Base-by-base conservation (phyloP, 129 eudicot species). In the Pulicaria dysenterica region DNA sequence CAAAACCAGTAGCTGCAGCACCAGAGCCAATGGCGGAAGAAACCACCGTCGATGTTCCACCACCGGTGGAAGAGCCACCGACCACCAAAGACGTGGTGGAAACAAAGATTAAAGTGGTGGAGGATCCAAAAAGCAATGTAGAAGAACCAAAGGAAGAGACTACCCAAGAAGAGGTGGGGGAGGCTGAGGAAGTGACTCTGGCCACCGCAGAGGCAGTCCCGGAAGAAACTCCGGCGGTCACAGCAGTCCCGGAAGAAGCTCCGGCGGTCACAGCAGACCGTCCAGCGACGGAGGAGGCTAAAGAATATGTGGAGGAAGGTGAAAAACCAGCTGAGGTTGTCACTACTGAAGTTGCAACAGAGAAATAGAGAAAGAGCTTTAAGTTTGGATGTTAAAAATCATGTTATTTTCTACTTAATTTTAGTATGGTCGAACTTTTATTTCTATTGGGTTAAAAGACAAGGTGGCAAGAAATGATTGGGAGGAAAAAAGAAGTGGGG, bases 21-120 rank as follows among this genome's bases (percentile, higher is more conserved):
- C 48, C 72, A 3, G 77, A 70, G 77, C 66, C 72, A 12, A 75
- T 39, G 76, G 69, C 43, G 13, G 75, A 68, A 62, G 81, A 67
- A 77, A 16, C 61, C 62, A 50, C 43, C 2, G 58, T 70, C 8
- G 72, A 77, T 15, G 77, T 49, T 69, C 58, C 81, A 14, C 13
- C 77, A 0, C 41, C 64, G 1, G 77, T 37, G 8, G 77, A 62
- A 56, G 58, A 54, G 72, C 44, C 49, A 8, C 16, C 66, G 10
- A 44, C 67, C 10, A 8, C 19, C 6, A 39, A 68, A 45, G 75
- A 11, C 16, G 19, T 75, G 0, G 38, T 43, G 45, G 77, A 70
- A 63, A 53, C 72, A 0, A 67, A 70, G 48, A 53, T 59, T 9
- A 53, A 70, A 34, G 82, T 5, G 76, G 81, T 41, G 46, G 75